These are phyloP conservation scores for Microstegium vimineum DNA, from an alignment of 176 grass and related monocot genomes.

Conservation along the genomic window DNA sequence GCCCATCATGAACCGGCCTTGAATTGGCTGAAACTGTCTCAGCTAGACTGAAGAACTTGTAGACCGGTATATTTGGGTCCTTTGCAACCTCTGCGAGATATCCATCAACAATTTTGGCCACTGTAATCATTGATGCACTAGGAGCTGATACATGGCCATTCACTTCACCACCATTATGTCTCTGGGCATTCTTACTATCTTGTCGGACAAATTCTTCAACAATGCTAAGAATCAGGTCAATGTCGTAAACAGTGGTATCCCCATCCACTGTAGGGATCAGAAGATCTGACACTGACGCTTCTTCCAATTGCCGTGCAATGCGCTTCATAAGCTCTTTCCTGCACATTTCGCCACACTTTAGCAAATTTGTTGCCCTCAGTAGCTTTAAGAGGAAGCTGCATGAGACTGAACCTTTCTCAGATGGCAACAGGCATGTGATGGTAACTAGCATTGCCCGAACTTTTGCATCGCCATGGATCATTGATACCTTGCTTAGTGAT, in stretches of 20 bases:
- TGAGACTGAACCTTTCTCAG: constrained; percentile 79
- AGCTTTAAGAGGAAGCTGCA: constrained; percentile 95
- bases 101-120: constrained; percentile 40
- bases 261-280: constrained; percentile 73
- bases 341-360: background rate
- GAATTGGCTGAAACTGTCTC: constrained; percentile 66
- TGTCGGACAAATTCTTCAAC: constrained; percentile 86
- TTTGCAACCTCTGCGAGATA: too few relatives aligned
- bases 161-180: constrained; percentile 41
- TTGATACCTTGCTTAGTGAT: constrained; percentile 62
- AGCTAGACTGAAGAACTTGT: too few relatives aligned
- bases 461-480: constrained; percentile 74
- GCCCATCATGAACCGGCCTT: constrained; percentile 75
- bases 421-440: constrained; percentile 74
- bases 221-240: constrained; percentile 77
- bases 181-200: constrained; percentile 43
- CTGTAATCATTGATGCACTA: constrained; percentile 51
- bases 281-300: constrained; percentile 77
- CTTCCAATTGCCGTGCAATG: background rate
- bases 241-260: constrained; percentile 71
- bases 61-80: too few relatives aligned
- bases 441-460: constrained; percentile 73
- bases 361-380: constrained; percentile 68
- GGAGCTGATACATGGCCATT: constrained; percentile 44
- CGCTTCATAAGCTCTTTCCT: too few relatives aligned